Percentiles rank a stretch among this genome's conserved stretches.
Conservation (phyloP, 805 yeast genomes). For the Komagataella ulmi region DNA sequence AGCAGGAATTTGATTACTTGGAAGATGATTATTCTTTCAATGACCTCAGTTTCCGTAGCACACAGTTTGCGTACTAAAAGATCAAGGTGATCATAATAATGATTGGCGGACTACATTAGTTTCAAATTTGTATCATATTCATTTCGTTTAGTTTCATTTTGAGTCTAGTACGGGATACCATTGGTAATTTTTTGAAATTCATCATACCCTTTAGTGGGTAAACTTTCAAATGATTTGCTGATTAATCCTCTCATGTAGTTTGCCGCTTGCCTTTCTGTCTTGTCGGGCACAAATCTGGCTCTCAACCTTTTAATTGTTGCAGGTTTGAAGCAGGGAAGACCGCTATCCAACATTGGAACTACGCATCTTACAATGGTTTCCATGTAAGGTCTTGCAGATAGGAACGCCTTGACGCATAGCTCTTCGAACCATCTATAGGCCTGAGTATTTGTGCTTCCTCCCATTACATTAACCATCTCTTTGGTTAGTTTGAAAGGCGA, state of each 20-base stretch:
- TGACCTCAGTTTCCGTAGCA: neutral
- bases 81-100: neutral
- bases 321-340: conserved; percentile 91
- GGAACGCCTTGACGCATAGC: conserved; percentile 81
- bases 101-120: neutral
- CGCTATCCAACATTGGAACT: conserved; percentile 86
- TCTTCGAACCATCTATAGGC: conserved; percentile 93
- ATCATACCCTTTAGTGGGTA: conserved; percentile 89
- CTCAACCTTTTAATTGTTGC: conserved; percentile 70
- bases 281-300: conserved; percentile 67
- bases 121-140: neutral
- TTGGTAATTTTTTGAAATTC: conserved; percentile 94
- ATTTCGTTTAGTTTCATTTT: neutral
- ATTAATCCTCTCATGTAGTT: conserved; percentile 62
- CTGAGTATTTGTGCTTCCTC: conserved; percentile 77
- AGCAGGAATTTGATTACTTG: conserved; percentile 1
- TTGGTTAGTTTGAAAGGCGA: conserved; percentile 94
- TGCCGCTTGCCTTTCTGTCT: conserved; percentile 79
- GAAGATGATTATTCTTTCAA: conserved; percentile 12
- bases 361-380: conserved; percentile 78
- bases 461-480: conserved; percentile 94
- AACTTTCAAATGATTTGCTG: conserved; percentile 70
- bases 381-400: conserved; percentile 80
- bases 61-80: neutral
- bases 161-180: conserved; percentile 76